Percentiles rank a stretch among this genome's conserved stretches.
Evolutionary conservation across 2,329 filamentous ascomycete genomes (phyloP).

Genomic region (Hymenotorrendiella dingleyae): DNA sequence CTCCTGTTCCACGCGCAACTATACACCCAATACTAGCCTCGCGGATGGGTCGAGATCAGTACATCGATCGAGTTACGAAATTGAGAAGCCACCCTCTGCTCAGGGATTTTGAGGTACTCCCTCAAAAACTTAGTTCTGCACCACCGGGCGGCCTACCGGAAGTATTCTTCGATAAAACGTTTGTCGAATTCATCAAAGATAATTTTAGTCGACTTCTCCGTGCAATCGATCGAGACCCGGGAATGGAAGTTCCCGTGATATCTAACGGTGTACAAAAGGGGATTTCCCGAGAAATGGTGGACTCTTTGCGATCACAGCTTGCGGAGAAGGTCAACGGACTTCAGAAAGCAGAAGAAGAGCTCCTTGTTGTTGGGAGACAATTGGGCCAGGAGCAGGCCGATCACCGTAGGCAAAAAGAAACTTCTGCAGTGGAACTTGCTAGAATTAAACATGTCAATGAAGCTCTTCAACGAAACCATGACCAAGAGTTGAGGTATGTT

Average conservation of each 20-base stretch:
- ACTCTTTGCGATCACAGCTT: constrained; percentile 72
- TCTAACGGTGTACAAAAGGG: constrained; percentile 79
- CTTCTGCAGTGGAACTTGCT: constrained; percentile 45
- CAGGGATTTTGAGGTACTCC: constrained; percentile 82
- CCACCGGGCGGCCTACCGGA: constrained; percentile 58
- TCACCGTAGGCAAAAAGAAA: constrained; percentile 60
- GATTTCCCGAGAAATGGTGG: constrained; percentile 88
- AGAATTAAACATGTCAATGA: constrained; percentile 53
- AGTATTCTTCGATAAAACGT: constrained; percentile 78
- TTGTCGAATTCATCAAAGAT: constrained; percentile 93
- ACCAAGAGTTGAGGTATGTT: constrained; percentile 54
- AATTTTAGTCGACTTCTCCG: constrained; percentile 82
- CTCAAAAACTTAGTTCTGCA: constrained; percentile 56
- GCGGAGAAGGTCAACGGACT: constrained; percentile 60
- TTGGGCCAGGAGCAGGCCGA: constrained; percentile 70
- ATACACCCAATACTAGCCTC: constrained; percentile 73
- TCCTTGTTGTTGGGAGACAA: constrained; percentile 44
- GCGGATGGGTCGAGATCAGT: constrained; percentile 78
- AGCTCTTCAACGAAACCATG: constrained; percentile 62
- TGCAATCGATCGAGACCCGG: constrained; percentile 86
- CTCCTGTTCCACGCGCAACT: constrained; percentile 75
- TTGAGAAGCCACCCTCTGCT: constrained; percentile 73
- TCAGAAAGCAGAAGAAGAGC: constrained; percentile 41
- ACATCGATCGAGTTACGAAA: constrained; percentile 73
- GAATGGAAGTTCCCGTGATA: constrained; percentile 75